A percentile compares a stretch with the other conserved stretches of the same genome.
phyloP scores from a whole-genome alignment of 192 early-diverging fungal genomes.

The Coemansia sp. region DNA sequence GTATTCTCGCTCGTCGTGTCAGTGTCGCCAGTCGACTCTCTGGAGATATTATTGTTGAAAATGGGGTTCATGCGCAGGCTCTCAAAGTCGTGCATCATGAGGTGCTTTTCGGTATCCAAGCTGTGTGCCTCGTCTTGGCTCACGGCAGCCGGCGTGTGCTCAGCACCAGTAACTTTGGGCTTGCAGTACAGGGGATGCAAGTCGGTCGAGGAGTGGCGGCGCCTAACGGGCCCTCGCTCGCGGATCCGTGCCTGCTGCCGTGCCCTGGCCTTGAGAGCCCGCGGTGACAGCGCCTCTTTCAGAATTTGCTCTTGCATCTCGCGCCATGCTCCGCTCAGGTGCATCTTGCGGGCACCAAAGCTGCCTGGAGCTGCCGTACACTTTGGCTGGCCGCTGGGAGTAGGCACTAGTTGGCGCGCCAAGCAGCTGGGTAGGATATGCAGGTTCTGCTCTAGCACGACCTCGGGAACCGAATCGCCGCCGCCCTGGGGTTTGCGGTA shows the following conservation, averaged over 20 bases:
- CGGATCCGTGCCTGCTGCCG: slow-evolving; percentile 57
- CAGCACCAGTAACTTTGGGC: slow-evolving; percentile 3
- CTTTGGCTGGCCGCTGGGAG: slow-evolving; percentile 24
- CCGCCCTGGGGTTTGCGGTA: slow-evolving; percentile 51
- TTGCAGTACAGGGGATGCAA: slow-evolving; percentile 42
- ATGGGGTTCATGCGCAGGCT: slow-evolving; percentile 44
- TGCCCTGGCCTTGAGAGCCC: slow-evolving; percentile 73
- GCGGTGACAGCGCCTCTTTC: slow-evolving; percentile 85
- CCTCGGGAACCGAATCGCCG: slow-evolving; percentile 54
- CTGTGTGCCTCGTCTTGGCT: slow-evolving; percentile 39
- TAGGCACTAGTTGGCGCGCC: slow-evolving; percentile 41
- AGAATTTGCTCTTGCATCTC: slow-evolving; percentile 85
- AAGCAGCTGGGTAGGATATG: slow-evolving; percentile 79
- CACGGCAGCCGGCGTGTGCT: slow-evolving; percentile 14
- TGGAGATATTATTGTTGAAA: slow-evolving; percentile 17
- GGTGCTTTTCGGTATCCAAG: slow-evolving; percentile 28
- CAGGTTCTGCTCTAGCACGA: slow-evolving; percentile 87
- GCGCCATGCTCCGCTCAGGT: slow-evolving; percentile 60
- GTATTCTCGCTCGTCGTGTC: slow-evolving; percentile 6
- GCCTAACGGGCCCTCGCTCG: slow-evolving; percentile 39
- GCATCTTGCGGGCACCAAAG: slow-evolving; percentile 51
- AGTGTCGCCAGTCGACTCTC: slow-evolving; percentile 25
- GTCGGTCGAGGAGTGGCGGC: slow-evolving; percentile 57
- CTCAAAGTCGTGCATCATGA: slow-evolving; percentile 36
- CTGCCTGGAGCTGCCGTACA: slow-evolving; percentile 49